phyloP scores from a whole-genome alignment of 257 asterid species.

The Salvia splendens region DNA sequence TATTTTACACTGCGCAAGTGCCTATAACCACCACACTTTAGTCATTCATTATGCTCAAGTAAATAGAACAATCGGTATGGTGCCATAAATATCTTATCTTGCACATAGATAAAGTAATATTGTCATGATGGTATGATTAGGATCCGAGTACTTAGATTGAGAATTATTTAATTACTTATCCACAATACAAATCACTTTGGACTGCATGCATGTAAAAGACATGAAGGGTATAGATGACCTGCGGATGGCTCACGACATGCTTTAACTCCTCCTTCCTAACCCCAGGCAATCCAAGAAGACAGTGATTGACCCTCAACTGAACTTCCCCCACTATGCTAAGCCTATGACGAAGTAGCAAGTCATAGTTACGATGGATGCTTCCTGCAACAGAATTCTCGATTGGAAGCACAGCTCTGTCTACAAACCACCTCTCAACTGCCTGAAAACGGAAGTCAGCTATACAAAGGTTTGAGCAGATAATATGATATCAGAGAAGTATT shows the following conservation, averaged over 20 bases:
- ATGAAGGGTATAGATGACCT: slow-evolving; percentile 51
- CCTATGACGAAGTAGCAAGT: slow-evolving; percentile 82
- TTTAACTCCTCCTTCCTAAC: slow-evolving; percentile 73
- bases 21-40: slow-evolving; percentile 47
- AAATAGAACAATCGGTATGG: not conserved
- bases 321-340: slow-evolving; percentile 98
- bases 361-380: slow-evolving; percentile 92
- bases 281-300: slow-evolving; percentile 89
- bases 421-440: slow-evolving; percentile 98
- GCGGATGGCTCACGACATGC: slow-evolving; percentile 87
- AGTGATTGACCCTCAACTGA: slow-evolving; percentile 70
- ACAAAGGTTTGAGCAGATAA: slow-evolving; percentile 26
- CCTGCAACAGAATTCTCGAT: slow-evolving; percentile 95
- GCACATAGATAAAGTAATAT: not conserved
- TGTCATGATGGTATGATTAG: not conserved
- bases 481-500: slow-evolving; percentile 9
- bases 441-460: slow-evolving; percentile 35
- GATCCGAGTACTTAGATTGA: not conserved
- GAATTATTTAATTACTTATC: not conserved
- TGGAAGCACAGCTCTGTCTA: slow-evolving; percentile 92
- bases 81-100: slow-evolving; percentile 7
- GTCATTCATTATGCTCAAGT: not conserved
- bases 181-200: not conserved
- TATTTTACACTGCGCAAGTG: slow-evolving; percentile 74
- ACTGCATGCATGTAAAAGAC: slow-evolving; percentile 1